Evolutionary conservation across 495 filamentous ascomycete genomes (phyloP).

Genomic region (Lineolata rhizophorae): DNA sequence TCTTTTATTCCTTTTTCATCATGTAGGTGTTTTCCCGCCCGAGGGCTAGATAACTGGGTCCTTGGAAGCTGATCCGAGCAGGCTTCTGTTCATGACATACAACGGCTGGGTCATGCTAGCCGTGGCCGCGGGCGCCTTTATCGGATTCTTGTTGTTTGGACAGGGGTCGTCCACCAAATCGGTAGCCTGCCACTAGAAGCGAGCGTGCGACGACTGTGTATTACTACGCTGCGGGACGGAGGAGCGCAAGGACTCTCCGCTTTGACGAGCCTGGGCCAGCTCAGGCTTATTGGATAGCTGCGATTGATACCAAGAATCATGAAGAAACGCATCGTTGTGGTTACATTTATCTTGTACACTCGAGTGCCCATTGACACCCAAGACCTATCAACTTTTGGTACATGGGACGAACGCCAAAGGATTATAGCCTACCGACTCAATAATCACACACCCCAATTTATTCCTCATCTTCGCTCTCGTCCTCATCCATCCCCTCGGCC

Average conservation of each 20-base stretch:
- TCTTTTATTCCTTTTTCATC: conserved; percentile 98
- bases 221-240: too few relatives aligned
- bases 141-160: conserved; percentile 65
- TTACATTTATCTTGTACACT: too few relatives aligned
- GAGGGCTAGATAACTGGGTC: not conserved
- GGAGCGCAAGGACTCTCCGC: too few relatives aligned
- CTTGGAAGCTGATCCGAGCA: conserved; percentile 20
- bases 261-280: too few relatives aligned
- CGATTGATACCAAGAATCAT: too few relatives aligned
- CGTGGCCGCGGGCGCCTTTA: conserved; percentile 68
- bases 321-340: too few relatives aligned
- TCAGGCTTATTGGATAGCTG: too few relatives aligned
- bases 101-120: conserved; percentile 94
- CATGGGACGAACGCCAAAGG: too few relatives aligned
- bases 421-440: too few relatives aligned
- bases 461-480: conserved; percentile 74
- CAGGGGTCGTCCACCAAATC: conserved; percentile 50
- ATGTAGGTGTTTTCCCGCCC: conserved; percentile 52
- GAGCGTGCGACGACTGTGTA: not conserved
- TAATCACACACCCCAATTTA: too few relatives aligned
- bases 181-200: conserved; percentile 61
- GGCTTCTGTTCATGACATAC: conserved; percentile 99
- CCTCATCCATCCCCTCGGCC: conserved; percentile 87
- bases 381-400: too few relatives aligned
- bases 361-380: too few relatives aligned